Base-by-base conservation (phyloP, 768 basidiomycete species). In the Calocera viscosa region DNA sequence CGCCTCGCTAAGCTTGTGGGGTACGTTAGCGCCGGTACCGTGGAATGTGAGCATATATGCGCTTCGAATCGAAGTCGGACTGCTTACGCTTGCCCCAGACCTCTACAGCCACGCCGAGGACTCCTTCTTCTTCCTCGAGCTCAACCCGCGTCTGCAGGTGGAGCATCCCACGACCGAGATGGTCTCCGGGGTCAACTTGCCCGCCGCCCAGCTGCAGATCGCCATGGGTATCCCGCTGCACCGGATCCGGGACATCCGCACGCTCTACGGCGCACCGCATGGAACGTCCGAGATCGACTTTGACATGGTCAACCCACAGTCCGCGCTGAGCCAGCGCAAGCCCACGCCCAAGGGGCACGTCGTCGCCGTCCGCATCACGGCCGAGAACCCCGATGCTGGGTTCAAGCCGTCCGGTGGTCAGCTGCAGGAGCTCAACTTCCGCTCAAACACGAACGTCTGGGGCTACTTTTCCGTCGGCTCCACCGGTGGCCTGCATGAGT, bases 111-210 rank as follows among this genome's bases (percentile, higher is more conserved):
- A 91, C 69, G 82, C 86, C 0, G 95, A 97, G 68, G 92, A 98
- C 74, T 84, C 86, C 32, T 99, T 98, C 80, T 92, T 89, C 80
- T 99, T 99, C 84, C 83, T 99, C 69, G 96, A 99, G 77, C 85
- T 99, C 68, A 99, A 99, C 77, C 96, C 96, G 53, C 94, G 96
- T 83, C 88, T 99, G 24, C 96, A 99, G 80, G 96, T 99, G 73
- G 96, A 99, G 79, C 96, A 99, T 76, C 96, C 96, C 11, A 99
- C 96, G 12, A 99, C 96, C 24, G 96, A 99, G 77, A 99, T 98
- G 92, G 96, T 98, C n/a, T 87, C 90, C 2, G 96, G 96, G 11
- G 95, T 97, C 78, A 96, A 97, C 77, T 84, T 99, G 64, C 96
- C 96, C 28, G 94, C 94, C 66, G 91, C 96, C 12, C 96, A 99